A percentile compares a stretch with the other conserved stretches of the same genome.
phyloP scores from a whole-genome alignment of 306 rosid genomes.

The Vigna hirtella region DNA sequence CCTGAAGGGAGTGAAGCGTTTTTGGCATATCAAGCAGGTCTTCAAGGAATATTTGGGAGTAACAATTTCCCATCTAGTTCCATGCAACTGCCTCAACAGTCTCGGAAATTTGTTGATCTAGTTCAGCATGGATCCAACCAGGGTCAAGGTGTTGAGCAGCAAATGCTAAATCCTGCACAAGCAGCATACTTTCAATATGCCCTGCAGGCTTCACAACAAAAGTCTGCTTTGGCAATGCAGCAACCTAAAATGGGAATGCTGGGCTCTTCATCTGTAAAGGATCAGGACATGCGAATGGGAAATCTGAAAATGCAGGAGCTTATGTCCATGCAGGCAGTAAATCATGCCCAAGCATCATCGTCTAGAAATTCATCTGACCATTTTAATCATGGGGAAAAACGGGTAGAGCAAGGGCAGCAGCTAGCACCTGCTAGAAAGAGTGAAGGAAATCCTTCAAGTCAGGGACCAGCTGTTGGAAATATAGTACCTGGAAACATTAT shows the following conservation, averaged over 20 bases:
- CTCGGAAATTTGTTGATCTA: slow-evolving; percentile 71
- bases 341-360: slow-evolving; percentile 70
- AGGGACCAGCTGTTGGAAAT: slow-evolving; percentile 60
- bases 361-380: slow-evolving; percentile 71
- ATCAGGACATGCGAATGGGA: slow-evolving; percentile 82
- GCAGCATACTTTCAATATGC: slow-evolving; percentile 91
- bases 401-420: slow-evolving; percentile 75
- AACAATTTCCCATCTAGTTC: slow-evolving; percentile 69
- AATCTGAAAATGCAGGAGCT: slow-evolving; percentile 84
- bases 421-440: slow-evolving; percentile 68
- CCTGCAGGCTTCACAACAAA: slow-evolving; percentile 80
- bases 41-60: slow-evolving; percentile 70
- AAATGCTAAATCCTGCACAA: slow-evolving; percentile 68
- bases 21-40: slow-evolving; percentile 77
- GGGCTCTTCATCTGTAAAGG: slow-evolving; percentile 72
- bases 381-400: slow-evolving; percentile 76
- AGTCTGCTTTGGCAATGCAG: slow-evolving; percentile 77
- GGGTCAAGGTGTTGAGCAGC: slow-evolving; percentile 83
- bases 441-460: slow-evolving; percentile 69
- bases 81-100: slow-evolving; percentile 78
- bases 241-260: slow-evolving; percentile 78
- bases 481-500: slow-evolving; percentile 66
- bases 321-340: slow-evolving; percentile 63
- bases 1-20: slow-evolving; percentile 87
- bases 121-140: slow-evolving; percentile 78